A percentile compares a stretch with the other conserved stretches of the same genome.
These are phyloP conservation scores for Posidonia australis DNA, from an alignment of 106 monocot species.

Conservation along the genomic window DNA sequence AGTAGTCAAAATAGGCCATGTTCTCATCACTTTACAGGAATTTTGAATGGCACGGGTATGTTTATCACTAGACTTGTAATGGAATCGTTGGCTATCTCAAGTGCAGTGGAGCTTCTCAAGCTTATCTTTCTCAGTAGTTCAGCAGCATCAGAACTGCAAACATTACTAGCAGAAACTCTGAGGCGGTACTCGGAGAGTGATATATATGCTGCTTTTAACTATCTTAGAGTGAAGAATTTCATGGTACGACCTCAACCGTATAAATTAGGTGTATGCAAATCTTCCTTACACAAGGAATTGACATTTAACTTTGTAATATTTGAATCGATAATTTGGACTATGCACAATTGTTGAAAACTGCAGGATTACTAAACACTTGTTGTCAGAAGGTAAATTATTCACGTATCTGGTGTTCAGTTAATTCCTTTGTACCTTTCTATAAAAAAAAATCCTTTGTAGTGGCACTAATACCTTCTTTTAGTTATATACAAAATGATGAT, in stretches of 20 bases:
- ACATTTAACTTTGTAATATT: too few relatives aligned
- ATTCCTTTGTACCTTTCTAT: too few relatives aligned
- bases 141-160: constrained; percentile 38
- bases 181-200: constrained; percentile 57
- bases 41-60: constrained; percentile 23
- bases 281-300: too few relatives aligned
- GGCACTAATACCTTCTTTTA: too few relatives aligned
- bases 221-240: constrained; percentile 55
- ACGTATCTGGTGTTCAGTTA: too few relatives aligned
- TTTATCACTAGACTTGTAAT: constrained; percentile 23
- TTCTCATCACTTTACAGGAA: constrained; percentile 24
- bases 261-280: too few relatives aligned
- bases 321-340: too few relatives aligned
- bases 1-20: constrained; percentile 16
- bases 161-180: constrained; percentile 45
- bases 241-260: constrained; percentile 34
- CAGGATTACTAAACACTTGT: too few relatives aligned
- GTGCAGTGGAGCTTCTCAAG: constrained; percentile 86
- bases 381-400: too few relatives aligned
- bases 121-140: constrained; percentile 53
- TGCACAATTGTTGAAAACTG: too few relatives aligned
- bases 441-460: too few relatives aligned
- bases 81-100: constrained; percentile 57
- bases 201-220: constrained; percentile 54
- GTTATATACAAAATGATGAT: too few relatives aligned